A percentile compares a stretch with the other conserved stretches of the same genome.
Evolutionary conservation across 164 flowering plant species (phyloP).

Genomic region (Nymphaea colorata): DNA sequence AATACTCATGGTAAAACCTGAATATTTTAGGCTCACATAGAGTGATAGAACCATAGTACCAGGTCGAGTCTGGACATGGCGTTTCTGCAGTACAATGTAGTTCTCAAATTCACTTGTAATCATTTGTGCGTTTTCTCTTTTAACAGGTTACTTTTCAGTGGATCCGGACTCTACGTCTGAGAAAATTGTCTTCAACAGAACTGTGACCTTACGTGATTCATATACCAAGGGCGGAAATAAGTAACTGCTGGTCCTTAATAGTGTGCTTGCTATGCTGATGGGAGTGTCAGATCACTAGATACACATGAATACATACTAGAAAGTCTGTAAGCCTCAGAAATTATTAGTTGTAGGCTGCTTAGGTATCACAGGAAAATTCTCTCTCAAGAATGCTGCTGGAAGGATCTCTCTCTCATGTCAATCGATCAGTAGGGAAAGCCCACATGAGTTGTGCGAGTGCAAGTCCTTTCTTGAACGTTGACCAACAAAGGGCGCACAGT

Average conservation of each 20-base stretch:
- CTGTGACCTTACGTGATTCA: constrained; percentile 70
- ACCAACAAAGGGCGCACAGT: too few relatives aligned
- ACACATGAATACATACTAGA: background rate
- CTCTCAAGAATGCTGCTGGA: background rate
- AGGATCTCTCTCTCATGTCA: background rate
- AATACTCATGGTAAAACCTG: too few relatives aligned
- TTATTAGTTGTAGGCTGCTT: background rate
- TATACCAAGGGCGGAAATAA: constrained; percentile 52
- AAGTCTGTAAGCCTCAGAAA: background rate
- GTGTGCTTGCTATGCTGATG: background rate
- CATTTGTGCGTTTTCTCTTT: background rate
- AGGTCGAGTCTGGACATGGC: too few relatives aligned
- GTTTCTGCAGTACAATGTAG: too few relatives aligned
- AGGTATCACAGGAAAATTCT: background rate
- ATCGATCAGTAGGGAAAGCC: background rate
- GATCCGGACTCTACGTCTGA: constrained; percentile 70
- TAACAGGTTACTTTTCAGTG: constrained; percentile 66
- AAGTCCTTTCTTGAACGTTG: too few relatives aligned
- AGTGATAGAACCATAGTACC: too few relatives aligned
- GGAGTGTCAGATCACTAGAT: background rate
- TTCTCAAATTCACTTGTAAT: too few relatives aligned
- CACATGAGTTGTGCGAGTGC: too few relatives aligned
- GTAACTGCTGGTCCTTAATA: background rate
- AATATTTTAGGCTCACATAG: too few relatives aligned
- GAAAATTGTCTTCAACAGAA: constrained; percentile 74